A percentile compares a stretch with the other conserved stretches of the same genome.
Conservation (phyloP, 1,284 basidiomycete species). For the Gomphus bonarii region DNA sequence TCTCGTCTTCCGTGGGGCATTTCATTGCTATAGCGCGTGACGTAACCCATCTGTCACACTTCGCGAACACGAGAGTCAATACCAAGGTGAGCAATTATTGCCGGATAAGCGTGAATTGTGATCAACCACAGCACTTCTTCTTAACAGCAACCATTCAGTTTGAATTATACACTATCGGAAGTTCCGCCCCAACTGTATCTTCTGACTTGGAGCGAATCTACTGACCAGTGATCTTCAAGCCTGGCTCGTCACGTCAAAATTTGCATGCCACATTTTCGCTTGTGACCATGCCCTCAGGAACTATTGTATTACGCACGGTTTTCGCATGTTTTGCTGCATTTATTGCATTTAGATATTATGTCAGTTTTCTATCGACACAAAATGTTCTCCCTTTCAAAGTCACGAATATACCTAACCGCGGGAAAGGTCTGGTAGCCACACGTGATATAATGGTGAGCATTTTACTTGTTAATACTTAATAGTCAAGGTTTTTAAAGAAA, state of each 20-base stretch:
- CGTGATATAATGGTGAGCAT: slow-evolving; percentile 27
- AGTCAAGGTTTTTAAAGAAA: neutral
- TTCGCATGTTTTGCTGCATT: neutral
- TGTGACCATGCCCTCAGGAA: neutral
- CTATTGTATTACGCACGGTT: neutral
- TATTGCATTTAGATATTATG: slow-evolving; percentile 1
- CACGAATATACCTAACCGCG: slow-evolving; percentile 25
- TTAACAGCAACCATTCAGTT: neutral
- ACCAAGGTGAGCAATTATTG: neutral
- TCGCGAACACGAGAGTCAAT: neutral
- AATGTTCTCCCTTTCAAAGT: slow-evolving; percentile 19
- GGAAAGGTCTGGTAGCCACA: slow-evolving; percentile 29
- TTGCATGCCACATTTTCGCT: neutral
- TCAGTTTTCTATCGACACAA: neutral
- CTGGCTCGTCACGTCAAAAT: neutral
- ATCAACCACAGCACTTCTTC: neutral
- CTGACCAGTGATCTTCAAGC: neutral
- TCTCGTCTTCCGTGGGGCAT: too few relatives aligned
- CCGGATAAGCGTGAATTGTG: neutral
- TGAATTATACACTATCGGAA: neutral
- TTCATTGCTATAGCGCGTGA: slow-evolving; percentile 16
- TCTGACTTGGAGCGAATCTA: neutral
- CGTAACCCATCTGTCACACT: neutral
- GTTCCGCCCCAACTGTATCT: neutral
- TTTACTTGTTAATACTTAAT: neutral